Base-by-base conservation (phyloP, 495 filamentous ascomycete species). In the Patellaria atrata region DNA sequence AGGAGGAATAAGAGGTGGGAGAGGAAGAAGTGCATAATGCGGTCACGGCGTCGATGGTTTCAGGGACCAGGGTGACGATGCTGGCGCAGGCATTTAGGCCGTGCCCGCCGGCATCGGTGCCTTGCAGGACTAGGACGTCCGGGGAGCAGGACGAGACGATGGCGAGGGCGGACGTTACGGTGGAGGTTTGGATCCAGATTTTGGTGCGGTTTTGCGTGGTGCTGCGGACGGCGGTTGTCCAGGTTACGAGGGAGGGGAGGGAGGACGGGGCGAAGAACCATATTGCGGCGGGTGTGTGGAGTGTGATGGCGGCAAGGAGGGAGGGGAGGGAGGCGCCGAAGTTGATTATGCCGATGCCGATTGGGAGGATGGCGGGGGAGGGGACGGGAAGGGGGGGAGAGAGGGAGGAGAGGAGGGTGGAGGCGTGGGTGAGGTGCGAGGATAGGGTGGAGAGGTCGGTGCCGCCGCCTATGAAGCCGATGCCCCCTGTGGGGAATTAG, bases 91-190 rank as follows among this genome's bases (percentile, higher is more conserved):
- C 57, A 0, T 49, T 62, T 17, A 70, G 65, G 26, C 80, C 79
- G 50, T 89, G 82, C 0, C 82, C 82, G 0, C 82, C 81, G 0
- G 81, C 71, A 43, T 87, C 81, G 1, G 63, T 45, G 0, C 81
- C 81, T 48, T 87, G 81, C 2, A 81, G 61, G 2, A 84, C 75
- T 0, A 87, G 44, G 4, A 77, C 75, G 46, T 84, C 77, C 1
- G 77, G 75, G 12, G 40, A 34, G 1, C 34, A 47, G 30, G 4
- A 18, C 13, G 10, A 16, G 15, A 62, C 38, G 2, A 67, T 58
- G 20, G 57, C 58, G 10, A 67, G 37, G 4, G 73, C 71, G 38
- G 75, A 71, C 1, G 35, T 41, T 4, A 82, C 48, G 1, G 70
- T 74, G 10, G 76, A 71, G 30, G 81, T 60, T 43, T 83, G 79